Conservation (phyloP, 345 rosid species). For the Gossypium longicalyx region DNA sequence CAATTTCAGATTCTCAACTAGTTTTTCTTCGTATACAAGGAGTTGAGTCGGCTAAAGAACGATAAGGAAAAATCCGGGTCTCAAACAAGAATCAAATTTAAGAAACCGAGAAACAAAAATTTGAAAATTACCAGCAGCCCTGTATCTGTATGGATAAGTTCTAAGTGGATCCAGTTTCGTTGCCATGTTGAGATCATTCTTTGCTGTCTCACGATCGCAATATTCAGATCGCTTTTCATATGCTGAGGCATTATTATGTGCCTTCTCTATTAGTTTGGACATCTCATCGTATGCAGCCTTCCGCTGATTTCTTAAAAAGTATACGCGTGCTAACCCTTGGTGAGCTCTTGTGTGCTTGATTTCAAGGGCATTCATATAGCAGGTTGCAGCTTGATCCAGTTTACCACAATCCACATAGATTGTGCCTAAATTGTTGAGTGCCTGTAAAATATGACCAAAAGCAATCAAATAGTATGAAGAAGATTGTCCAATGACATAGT, state of each 20-base stretch:
- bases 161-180: conserved; percentile 80
- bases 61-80: background rate
- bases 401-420: conserved; percentile 68
- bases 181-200: conserved; percentile 77
- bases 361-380: conserved; percentile 75
- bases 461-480: conserved; percentile 11
- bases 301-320: conserved; percentile 52
- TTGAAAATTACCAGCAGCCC: conserved; percentile 78
- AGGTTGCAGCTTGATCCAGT: conserved; percentile 68
- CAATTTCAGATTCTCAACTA: background rate
- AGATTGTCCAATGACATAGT: conserved; percentile 1
- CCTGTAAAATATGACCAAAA: conserved; percentile 39
- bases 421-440: conserved; percentile 88
- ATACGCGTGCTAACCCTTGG: conserved; percentile 92
- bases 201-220: conserved; percentile 73
- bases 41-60: background rate
- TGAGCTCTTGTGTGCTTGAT: conserved; percentile 94
- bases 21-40: background rate
- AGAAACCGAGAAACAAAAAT: background rate
- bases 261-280: conserved; percentile 80
- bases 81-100: background rate
- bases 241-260: conserved; percentile 66
- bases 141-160: conserved; percentile 89
- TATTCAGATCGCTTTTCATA: conserved; percentile 94
- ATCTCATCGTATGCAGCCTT: conserved; percentile 88